Conservation (phyloP, 306 rosid species). For the Rosa chinensis region DNA sequence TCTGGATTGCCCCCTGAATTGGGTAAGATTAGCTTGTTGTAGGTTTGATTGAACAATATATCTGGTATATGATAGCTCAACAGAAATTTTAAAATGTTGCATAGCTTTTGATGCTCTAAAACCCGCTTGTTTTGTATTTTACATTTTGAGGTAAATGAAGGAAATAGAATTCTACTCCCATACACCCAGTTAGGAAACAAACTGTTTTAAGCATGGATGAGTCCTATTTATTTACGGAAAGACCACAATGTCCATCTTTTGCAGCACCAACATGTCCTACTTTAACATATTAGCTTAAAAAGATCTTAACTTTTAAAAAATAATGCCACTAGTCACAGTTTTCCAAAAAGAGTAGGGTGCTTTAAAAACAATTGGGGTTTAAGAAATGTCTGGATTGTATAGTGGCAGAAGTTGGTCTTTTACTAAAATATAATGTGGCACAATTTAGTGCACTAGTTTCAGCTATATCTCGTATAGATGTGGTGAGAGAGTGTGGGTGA, state of each 20-base stretch:
- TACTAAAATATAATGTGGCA: neutral
- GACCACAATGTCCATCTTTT: neutral
- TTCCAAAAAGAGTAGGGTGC: neutral
- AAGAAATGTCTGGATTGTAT: neutral
- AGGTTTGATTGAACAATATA: conserved; percentile 9
- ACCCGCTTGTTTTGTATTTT: neutral
- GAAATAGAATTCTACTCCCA: neutral
- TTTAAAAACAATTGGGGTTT: neutral
- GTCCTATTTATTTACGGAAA: neutral
- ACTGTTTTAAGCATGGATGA: neutral
- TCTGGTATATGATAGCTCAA: conserved; percentile 17
- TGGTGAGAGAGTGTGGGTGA: neutral
- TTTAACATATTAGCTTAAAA: neutral
- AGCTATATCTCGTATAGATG: neutral
- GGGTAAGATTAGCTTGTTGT: conserved; percentile 57
- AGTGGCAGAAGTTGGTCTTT: neutral
- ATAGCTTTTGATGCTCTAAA: neutral
- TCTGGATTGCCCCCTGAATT: conserved; percentile 86
- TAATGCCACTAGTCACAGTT: too few relatives aligned
- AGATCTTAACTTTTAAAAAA: neutral
- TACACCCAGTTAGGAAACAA: neutral
- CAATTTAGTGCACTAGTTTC: conserved; percentile 1
- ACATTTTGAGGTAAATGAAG: neutral
- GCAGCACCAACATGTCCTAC: neutral
- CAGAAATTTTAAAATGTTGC: conserved; percentile 9